Evolutionary conservation across 306 rosid species (phyloP), one percentile per base, ranked within the genome.

Genomic region (Carpinus viminea): DNA sequence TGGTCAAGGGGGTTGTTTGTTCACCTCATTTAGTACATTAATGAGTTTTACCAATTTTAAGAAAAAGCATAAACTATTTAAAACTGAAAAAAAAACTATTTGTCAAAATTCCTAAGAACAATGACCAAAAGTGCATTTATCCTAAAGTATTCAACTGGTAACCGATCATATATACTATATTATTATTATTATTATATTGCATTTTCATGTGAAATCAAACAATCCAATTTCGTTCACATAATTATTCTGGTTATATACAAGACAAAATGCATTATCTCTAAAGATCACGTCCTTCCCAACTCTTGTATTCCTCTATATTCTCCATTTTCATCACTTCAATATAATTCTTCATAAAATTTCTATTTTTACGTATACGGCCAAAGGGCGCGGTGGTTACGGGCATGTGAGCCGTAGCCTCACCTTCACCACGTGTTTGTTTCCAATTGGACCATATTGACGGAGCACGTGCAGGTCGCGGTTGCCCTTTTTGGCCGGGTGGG

Each of bases 381-480:
- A 9, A 62, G 1, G 57, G 34, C 78, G 11, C 16, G 78, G 80
- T 70, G 0, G 68, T 73, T 79, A 55, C 8, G 65, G 2, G 75
- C 81, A 83, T 76, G 84, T 84, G 84, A 48, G 76, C 46, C 16
- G 28, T 38, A 24, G 71, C 64, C 3, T 72, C 74, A 12, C n/a
- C 15, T 18, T 4, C 21, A 17, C 65, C 45, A 41, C 83, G 79
- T 79, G 83, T 48, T 51, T 16, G 1, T 0, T 15, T 28, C 0
- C 16, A 0, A 82, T 50, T 60, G 52, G 78, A 73, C 52, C 38
- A 55, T 62, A 16, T 16, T 8, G 78, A 54, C 4, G 73, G 8
- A 79, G 70, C 88, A 82, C 85, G 87, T 87, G 90, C 74, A 65
- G 0, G 13, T 54, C 66, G 8, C 24, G 6, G 11, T 21, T 12